Base-by-base conservation (phyloP, 768 basidiomycete genomes). In the Boletales sp. region DNA sequence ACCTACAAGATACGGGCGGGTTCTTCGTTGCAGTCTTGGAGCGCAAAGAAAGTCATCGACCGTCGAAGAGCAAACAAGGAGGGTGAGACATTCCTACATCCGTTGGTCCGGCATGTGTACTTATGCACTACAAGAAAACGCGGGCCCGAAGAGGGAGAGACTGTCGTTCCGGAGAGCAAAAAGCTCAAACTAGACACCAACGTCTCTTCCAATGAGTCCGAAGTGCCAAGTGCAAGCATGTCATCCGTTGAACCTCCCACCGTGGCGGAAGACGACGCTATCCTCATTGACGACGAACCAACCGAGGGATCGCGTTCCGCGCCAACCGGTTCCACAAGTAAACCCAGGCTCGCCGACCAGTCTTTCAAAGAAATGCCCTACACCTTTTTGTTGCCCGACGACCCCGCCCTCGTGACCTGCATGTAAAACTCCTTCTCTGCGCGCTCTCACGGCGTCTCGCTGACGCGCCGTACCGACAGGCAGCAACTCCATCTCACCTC, bases 11-110 rank as follows among this genome's bases (percentile, higher is more conserved):
- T 62, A 91, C 94, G 0, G 96, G 96, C 3, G 96, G 94, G 0
- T 99, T 99, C 71, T 99, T 96, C 63, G 84, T 99, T n/a, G 93
- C 93, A 11, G 87, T 96, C 0, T 67, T 97, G 33, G 78, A 87
- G 62, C 80, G 76, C 61, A 79, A 71, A 46, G 51, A 57, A 14
- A 51, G 25, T 10, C 42, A 51, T 31, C 49, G 56, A 2, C 28
- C 37, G 6, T 28, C 43, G 4, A 33, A 44, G n/a, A 50, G 36
- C 25, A 55, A 19, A 21, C 54, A 58, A 5, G 41, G 48, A 41
- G 46, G 50, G 66, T 67, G 46, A 47, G 46, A 3, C 15, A 12
- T 41, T 10, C 1, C n/a, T 31, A 4, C 17, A 14, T 37, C 31
- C 18, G 14, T 15, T 8, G 6, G 7, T 28, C 34, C 2, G 45